Percentiles rank a stretch among this genome's conserved stretches.
These are phyloP conservation scores for Salix purpurea DNA, from an alignment of 345 rosid species.

Conservation along the genomic window DNA sequence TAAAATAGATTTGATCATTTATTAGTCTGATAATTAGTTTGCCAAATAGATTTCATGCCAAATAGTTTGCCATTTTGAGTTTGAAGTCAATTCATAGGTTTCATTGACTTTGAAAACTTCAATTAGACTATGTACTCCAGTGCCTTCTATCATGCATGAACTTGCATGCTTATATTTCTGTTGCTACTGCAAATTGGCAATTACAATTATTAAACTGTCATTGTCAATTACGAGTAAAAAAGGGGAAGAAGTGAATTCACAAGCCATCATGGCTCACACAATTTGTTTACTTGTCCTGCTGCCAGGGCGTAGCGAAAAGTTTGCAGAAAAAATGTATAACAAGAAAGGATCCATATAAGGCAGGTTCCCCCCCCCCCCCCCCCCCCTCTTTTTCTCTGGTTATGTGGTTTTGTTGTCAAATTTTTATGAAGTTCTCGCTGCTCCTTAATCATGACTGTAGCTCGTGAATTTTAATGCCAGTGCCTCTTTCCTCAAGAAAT, in stretches of 20 bases:
- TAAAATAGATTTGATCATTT: neutral
- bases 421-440: neutral
- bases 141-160: no score
- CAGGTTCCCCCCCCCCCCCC: neutral
- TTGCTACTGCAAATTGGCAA: neutral
- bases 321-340: conserved; percentile 30
- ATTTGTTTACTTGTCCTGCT: neutral
- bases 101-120: no score
- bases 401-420: neutral
- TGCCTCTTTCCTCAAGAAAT: conserved; percentile 70
- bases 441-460: neutral
- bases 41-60: no score
- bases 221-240: neutral
- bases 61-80: no score
- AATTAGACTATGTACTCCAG: no score
- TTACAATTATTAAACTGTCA: neutral
- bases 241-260: neutral
- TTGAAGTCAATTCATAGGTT: no score
- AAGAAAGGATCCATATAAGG: conserved; percentile 17
- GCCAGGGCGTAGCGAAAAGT: conserved; percentile 58
- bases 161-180: neutral
- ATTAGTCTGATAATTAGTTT: no score
- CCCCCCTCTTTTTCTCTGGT: neutral
- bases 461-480: conserved; percentile 21
- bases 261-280: neutral